Base-by-base conservation (phyloP, 306 rosid genomes). In the Rosa lucieae region DNA sequence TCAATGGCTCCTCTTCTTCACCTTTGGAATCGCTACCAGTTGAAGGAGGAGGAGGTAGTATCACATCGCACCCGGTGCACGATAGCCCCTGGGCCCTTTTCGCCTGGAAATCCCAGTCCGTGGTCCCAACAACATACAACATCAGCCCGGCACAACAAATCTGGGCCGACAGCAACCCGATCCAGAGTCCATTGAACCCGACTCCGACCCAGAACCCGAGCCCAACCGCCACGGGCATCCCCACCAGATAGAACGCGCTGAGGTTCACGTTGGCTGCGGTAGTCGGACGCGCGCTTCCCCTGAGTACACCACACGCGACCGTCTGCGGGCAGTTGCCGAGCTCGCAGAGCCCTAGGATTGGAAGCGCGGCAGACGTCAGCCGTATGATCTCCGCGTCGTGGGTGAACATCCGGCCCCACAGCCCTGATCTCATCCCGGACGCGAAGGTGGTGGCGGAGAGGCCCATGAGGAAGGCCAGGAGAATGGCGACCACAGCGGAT, bases 281-380 rank as follows among this genome's bases (percentile, higher is more conserved):
- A 46, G 83, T 86, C 2, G 99, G 99, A 18, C 97, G 78, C 1
- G 99, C 99, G 12, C 92, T 89, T 17, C 99, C 99, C 55, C 99
- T 77, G 3, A 95, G 80, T 0, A 95, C 98, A 5, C 98, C 99
- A 43, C 99, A 95, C 0, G 82, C 92, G 3, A 95, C 99, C 21
- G 99, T 95, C 81, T 95, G 99, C 3, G 99, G 99, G 11, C 99
- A 95, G 82, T 95, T 95, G 0, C 99, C 99, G 1, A 95, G 92
- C 80, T 95, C 99, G 59, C 99, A 95, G 5, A 95, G 87, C 10
- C 99, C 99, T 8, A 95, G 76, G 67, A 95, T 95, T 0, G 98
- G 99, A 37, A 95, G 46, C 3, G 99, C 99, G 0, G 78, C 81
- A 8, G 95, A 78, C 0, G 98, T 95, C 61, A 95, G 79, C 52